Conservation (phyloP, 2,329 filamentous ascomycete genomes). For the Bipolaris zeicola region DNA sequence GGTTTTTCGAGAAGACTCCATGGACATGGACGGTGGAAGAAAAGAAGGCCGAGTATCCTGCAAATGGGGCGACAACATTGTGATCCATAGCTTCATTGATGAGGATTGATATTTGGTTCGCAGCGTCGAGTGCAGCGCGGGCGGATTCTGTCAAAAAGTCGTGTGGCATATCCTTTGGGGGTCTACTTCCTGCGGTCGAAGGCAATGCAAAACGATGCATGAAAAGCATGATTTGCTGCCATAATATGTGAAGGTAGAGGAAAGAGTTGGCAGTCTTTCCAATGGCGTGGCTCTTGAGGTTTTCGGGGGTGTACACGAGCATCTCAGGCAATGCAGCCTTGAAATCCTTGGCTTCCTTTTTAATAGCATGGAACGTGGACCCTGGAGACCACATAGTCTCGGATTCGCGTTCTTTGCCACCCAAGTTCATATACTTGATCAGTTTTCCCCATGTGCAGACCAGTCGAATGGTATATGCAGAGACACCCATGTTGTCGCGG, state of each 20-base stretch:
- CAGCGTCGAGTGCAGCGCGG: slow-evolving; percentile 78
- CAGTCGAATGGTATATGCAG: slow-evolving; percentile 84
- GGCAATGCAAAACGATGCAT: slow-evolving; percentile 86
- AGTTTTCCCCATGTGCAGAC: slow-evolving; percentile 90
- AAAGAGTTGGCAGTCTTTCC: slow-evolving; percentile 90
- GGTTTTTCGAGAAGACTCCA: slow-evolving; percentile 85
- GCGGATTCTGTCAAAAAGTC: slow-evolving; percentile 78
- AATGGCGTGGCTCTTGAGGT: slow-evolving; percentile 81
- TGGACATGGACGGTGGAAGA: slow-evolving; percentile 94
- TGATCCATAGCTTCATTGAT: slow-evolving; percentile 81
- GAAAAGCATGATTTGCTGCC: slow-evolving; percentile 89
- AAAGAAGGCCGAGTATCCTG: slow-evolving; percentile 91
- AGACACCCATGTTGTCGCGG: slow-evolving; percentile 89
- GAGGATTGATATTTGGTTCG: slow-evolving; percentile 83
- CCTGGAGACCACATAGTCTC: slow-evolving; percentile 80
- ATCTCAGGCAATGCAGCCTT: slow-evolving; percentile 69
- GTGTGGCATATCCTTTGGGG: slow-evolving; percentile 73
- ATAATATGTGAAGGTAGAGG: slow-evolving; percentile 85
- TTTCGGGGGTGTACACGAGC: slow-evolving; percentile 78
- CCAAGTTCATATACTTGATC: slow-evolving; percentile 87
- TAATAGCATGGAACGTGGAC: slow-evolving; percentile 76
- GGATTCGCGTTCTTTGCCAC: slow-evolving; percentile 78
- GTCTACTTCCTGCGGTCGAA: slow-evolving; percentile 65
- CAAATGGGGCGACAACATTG: slow-evolving; percentile 86
- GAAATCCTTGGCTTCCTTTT: slow-evolving; percentile 73